Base-by-base conservation (phyloP, 2,329 filamentous ascomycete genomes). In the Xylariaceae sp. region DNA sequence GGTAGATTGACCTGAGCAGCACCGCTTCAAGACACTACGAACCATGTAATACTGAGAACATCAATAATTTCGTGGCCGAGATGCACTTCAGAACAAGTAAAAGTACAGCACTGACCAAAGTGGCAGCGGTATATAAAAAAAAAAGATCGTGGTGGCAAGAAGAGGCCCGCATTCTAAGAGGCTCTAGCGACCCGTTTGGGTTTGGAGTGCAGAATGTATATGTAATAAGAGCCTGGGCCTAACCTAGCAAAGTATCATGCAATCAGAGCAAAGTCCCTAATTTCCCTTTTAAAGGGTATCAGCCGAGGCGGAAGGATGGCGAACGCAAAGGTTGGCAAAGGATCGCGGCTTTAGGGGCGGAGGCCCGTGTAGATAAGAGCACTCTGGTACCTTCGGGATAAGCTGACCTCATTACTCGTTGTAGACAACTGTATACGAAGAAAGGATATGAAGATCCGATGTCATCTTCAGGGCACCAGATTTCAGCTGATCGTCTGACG, bases 181-280 rank as follows among this genome's bases (percentile, higher is more conserved):
- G 9, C 21, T 24, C 26, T 16, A 33, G 44, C 16, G 16, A 34
- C 21, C 40, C n/a, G 31, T 26, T 16, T n/a, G 31, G 34, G 16
- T 34, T 46, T 46, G 26, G 49, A 8, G 17, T 19, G 31, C 31
- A 49, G 39, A 36, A 24, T 34, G 51, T 31, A 7, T 43, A 31
- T 47, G 28, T 9, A 16, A 16, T n/a, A 23, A 34, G 28, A 33
- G 47, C 8, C 39, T 57, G 46, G 40, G 34, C 45, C 39, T 6
- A 5, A 33, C 31, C 29, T 36, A 31, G 45, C 40, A 29, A 54
- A 51, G 34, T 21, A 33, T 47, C 29, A 50, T 8, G 14, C 39
- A 37, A 41, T 47, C 19, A 45, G 17, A 50, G 37, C 46, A 61
- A 61, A 61, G 58, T 58, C 58, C 54, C 58, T n/a, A 14, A 24